Evolutionary conservation across 129 eudicot genomes (phyloP).

Genomic region (Tagetes erecta): DNA sequence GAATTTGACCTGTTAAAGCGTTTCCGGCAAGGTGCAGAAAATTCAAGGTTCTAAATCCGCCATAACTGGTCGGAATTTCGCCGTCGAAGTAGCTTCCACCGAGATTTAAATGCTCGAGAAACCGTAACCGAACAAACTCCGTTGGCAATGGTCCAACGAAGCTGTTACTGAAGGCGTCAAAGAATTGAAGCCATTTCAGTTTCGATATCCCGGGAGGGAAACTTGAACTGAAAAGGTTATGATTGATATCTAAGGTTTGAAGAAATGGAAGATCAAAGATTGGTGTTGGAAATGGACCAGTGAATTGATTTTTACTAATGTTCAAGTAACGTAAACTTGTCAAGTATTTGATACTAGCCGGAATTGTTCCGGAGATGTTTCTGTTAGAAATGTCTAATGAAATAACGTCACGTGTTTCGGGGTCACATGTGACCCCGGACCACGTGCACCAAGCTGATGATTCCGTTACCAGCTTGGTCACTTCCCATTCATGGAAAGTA

Average conservation of each 20-base stretch:
- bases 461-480: conserved; percentile 30
- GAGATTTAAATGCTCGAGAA: conserved; percentile 73
- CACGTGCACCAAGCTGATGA: conserved; percentile 67
- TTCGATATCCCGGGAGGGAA: conserved; percentile 73
- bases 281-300: conserved; percentile 54
- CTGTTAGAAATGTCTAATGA: conserved; percentile 66
- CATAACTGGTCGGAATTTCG: conserved; percentile 63
- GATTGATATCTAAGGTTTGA: conserved; percentile 70
- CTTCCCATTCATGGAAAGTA: conserved; percentile 64
- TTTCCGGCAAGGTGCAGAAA: conserved; percentile 72
- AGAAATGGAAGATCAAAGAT: conserved; percentile 63
- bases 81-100: conserved; percentile 95
- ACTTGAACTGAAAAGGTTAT: conserved; percentile 51
- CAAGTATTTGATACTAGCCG: conserved; percentile 50
- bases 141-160: conserved; percentile 72
- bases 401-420: conserved; percentile 33
- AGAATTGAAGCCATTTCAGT: conserved; percentile 44
- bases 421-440: conserved; percentile 79
- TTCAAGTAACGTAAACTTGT: conserved; percentile 56
- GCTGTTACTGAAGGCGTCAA: conserved; percentile 79
- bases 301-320: conserved; percentile 59
- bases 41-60: conserved; percentile 48
- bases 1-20: conserved; percentile 56
- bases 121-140: conserved; percentile 49
- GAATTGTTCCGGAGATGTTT: conserved; percentile 76